Evolutionary conservation across 306 rosid genomes (phyloP).

Genomic region (Sechiopsis laciniata): DNA sequence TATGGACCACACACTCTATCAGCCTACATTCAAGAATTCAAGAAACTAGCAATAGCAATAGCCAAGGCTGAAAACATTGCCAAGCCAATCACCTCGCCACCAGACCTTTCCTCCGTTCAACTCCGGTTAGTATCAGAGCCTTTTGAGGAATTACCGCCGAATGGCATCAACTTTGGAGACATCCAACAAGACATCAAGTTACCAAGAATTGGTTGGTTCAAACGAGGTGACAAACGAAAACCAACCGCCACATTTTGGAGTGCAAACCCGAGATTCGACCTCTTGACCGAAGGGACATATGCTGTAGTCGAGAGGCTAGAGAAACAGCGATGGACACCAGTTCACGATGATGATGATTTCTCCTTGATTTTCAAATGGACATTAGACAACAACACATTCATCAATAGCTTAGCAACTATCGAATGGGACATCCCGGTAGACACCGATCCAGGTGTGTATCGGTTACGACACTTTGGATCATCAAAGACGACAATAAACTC

Average conservation of each 20-base stretch:
- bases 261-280: conserved; percentile 66
- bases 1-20: conserved; percentile 85
- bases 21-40: conserved; percentile 76
- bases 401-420: conserved; percentile 38
- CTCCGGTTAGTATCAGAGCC: conserved; percentile 32
- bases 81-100: conserved; percentile 45
- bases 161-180: conserved; percentile 53
- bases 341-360: conserved; percentile 67
- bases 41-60: conserved; percentile 65
- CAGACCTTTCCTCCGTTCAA: conserved; percentile 59
- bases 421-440: conserved; percentile 69
- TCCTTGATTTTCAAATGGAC: conserved; percentile 60
- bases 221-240: conserved; percentile 41
- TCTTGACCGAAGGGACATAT: conserved; percentile 72
- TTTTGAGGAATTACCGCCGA: conserved; percentile 43
- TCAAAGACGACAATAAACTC: conserved; percentile 38
- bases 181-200: conserved; percentile 47
- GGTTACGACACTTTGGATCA: conserved; percentile 70
- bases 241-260: conserved; percentile 65
- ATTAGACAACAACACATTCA: conserved; percentile 35
- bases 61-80: conserved; percentile 40
- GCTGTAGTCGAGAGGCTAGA: conserved; percentile 62
- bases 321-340: conserved; percentile 46
- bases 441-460: conserved; percentile 48
- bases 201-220: conserved; percentile 48